phyloP scores from a whole-genome alignment of 495 filamentous ascomycete species.

The Aspergillus kassunensis region DNA sequence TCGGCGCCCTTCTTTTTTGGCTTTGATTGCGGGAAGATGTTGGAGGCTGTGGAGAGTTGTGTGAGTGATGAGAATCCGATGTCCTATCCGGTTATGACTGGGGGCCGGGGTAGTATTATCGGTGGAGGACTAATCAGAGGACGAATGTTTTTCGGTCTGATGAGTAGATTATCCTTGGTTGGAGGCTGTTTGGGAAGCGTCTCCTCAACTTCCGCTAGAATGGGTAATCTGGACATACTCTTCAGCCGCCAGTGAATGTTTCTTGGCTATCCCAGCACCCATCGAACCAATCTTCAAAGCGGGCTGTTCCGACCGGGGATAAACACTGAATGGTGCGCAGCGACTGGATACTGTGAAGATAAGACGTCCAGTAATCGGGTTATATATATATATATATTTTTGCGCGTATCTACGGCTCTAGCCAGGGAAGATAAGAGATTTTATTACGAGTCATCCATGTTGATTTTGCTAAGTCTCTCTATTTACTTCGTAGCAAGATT shows the following conservation, averaged over 20 bases:
- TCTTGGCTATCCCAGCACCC: neutral
- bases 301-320: neutral
- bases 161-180: neutral
- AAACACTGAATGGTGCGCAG: neutral
- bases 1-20: conserved; percentile 1
- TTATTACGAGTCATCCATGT: too few relatives aligned
- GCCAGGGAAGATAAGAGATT: too few relatives aligned
- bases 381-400: too few relatives aligned
- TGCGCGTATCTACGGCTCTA: too few relatives aligned
- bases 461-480: too few relatives aligned
- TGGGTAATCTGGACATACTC: too few relatives aligned
- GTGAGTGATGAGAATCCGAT: neutral
- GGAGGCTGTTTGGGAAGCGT: too few relatives aligned
- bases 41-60: neutral
- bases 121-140: conserved; percentile 1
- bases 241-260: too few relatives aligned
- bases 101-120: neutral
- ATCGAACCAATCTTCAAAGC: neutral
- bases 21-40: neutral
- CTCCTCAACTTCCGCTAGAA: too few relatives aligned
- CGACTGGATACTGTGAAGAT: conserved; percentile 1
- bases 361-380: too few relatives aligned
- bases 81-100: neutral
- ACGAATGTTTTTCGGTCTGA: neutral
- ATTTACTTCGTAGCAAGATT: too few relatives aligned